Conservation (phyloP, 371 early-diverging fungal genomes). For the Capillidium rhysosporum region DNA sequence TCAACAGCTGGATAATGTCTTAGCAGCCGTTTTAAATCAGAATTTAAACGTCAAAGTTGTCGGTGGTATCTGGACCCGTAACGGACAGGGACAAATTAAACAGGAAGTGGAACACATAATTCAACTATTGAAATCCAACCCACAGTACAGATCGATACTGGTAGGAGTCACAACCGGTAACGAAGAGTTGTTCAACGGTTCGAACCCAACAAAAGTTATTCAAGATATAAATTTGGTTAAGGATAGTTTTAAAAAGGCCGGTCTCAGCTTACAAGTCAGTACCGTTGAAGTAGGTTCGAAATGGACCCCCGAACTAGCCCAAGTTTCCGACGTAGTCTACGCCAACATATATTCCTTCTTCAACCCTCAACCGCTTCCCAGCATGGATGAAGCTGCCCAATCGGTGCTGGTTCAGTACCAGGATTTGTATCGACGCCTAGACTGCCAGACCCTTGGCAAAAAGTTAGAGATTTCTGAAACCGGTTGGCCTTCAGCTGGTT, state of each 20-base stretch:
- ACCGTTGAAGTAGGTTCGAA: background rate
- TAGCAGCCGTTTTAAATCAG: background rate
- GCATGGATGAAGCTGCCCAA: background rate
- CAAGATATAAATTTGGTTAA: background rate
- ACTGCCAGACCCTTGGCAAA: background rate
- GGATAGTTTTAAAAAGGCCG: background rate
- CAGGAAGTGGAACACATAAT: too few species aligned
- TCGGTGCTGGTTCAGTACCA: background rate
- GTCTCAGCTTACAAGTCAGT: background rate
- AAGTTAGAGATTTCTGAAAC: background rate
- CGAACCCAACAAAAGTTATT: background rate
- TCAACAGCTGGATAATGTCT: background rate
- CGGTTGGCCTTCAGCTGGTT: background rate
- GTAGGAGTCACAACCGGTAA: background rate
- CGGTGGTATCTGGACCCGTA: background rate
- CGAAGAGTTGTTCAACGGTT: background rate
- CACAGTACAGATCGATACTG: background rate
- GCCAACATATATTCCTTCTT: background rate
- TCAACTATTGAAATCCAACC: background rate
- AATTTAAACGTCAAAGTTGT: background rate
- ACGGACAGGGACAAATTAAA: background rate
- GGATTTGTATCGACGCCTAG: background rate
- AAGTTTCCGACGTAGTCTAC: background rate
- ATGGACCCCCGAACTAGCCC: background rate
- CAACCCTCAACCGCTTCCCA: background rate